Evolutionary conservation across 805 yeast species (phyloP).

Genomic region (Yarrowia yakushimensis): DNA sequence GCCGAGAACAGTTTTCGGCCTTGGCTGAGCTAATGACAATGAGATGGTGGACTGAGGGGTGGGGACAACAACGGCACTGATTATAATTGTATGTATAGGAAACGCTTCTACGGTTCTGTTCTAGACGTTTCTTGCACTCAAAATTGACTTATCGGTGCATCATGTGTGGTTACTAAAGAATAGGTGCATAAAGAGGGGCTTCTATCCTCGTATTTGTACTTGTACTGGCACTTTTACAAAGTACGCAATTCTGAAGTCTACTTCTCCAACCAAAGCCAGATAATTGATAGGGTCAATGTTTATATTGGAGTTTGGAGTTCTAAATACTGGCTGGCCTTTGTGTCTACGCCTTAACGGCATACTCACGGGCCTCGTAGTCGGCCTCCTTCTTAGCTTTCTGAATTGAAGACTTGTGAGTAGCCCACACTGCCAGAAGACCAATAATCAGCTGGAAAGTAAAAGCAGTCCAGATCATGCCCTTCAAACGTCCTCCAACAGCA

Average conservation of each 20-base stretch:
- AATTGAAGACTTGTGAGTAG: background rate
- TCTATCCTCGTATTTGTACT: too few relatives aligned
- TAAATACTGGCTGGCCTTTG: too few relatives aligned
- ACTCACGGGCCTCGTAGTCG: background rate
- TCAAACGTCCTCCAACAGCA: conserved; percentile 28
- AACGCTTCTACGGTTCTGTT: too few relatives aligned
- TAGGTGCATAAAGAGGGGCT: background rate
- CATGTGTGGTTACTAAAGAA: background rate
- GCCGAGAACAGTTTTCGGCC: background rate
- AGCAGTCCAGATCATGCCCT: conserved; percentile 31
- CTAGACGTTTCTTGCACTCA: background rate
- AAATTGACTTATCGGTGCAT: background rate
- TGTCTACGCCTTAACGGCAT: background rate
- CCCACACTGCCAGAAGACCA: background rate
- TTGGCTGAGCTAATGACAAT: background rate
- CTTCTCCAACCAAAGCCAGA: too few relatives aligned
- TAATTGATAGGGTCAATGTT: too few relatives aligned
- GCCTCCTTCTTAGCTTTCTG: conserved; percentile 1
- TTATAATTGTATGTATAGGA: too few relatives aligned
- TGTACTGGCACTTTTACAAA: too few relatives aligned
- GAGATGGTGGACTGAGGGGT: background rate
- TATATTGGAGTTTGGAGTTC: too few relatives aligned
- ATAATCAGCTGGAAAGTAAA: conserved; percentile 29
- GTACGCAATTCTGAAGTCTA: too few relatives aligned
- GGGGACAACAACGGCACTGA: too few relatives aligned